These are phyloP conservation scores for Nephelium lappaceum DNA, from an alignment of 345 rosid genomes.

Conservation along the genomic window DNA sequence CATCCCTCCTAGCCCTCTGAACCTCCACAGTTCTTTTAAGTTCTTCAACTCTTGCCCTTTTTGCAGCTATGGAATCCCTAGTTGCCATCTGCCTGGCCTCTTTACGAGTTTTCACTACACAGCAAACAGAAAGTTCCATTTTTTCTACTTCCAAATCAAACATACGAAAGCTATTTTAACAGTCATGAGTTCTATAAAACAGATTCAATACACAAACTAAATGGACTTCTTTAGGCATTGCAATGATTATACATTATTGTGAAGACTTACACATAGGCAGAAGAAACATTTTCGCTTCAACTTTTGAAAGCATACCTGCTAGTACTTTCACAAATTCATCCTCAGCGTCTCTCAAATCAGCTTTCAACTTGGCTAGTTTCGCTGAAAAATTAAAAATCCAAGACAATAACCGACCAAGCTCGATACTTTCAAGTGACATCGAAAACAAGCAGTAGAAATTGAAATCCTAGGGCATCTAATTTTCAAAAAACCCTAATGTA, in stretches of 20 bases:
- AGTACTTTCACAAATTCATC: constrained; percentile 73
- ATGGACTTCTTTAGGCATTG: neutral
- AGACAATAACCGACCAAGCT: neutral
- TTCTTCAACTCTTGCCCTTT: constrained; percentile 56
- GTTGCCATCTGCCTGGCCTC: constrained; percentile 75
- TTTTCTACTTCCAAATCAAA: neutral
- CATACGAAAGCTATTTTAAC: constrained; percentile 1
- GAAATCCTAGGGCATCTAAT: neutral
- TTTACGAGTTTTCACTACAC: constrained; percentile 72
- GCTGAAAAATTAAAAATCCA: constrained; percentile 35
- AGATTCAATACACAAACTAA: neutral
- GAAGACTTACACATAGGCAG: neutral
- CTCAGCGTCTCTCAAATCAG: constrained; percentile 75
- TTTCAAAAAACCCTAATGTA: constrained; percentile 24
- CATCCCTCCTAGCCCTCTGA: constrained; percentile 72
- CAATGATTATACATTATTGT: neutral
- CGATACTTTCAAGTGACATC: neutral
- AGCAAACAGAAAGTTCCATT: constrained; percentile 16
- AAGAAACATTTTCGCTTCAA: neutral
- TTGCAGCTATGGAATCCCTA: constrained; percentile 64
- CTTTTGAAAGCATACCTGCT: constrained; percentile 47
- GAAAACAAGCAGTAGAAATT: neutral
- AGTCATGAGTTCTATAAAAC: neutral
- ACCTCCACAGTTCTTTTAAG: constrained; percentile 56
- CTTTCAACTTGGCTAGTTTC: constrained; percentile 55